Evolutionary conservation across 2,329 filamentous ascomycete species (phyloP), one percentile per base, ranked within the genome.

Genomic region (Raffaelea albimanens): DNA sequence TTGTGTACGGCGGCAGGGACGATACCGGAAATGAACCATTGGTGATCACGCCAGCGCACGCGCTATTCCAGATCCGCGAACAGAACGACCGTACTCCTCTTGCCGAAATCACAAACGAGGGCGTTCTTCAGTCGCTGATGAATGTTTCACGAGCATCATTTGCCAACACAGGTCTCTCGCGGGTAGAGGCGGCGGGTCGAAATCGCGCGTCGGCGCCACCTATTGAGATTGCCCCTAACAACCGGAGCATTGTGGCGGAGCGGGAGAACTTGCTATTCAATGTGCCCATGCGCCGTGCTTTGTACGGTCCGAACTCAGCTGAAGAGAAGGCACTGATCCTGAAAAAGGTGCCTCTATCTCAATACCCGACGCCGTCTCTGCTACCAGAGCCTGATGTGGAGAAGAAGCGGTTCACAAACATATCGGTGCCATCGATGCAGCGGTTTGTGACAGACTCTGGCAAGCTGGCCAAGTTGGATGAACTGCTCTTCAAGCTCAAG

Each of bases 401-500:
- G 60, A 91, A 88, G 71, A 79, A 82, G 55, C 80, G 86, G 21
- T 97, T 90, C 67, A 96, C 86, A 44, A 86, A 91, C 62, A 94
- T 98, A 53, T 78, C 83, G 44, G 90, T 96, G 31, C 93, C 93
- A 1, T 96, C 90, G 11, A 98, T 98, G 93, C 85, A 82, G 44
- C 88, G 90, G 56, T 98, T 98, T 61, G 93, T 98, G 50, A 97
- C 91, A 2, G 93, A 97, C 66, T 95, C 89, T 46, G 93, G 93
- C 61, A 98, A 98, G 70, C 78, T 98, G 51, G 90, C 89, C 42
- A 88, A 89, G 61, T 73, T 98, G 44, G 93, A 98, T 62, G 75
- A 87, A 55, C 73, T 98, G 18, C 76, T 98, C 14, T 86, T 86
- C 62, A 78, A 89, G 63, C 82, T 98, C 59, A 98, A 97, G 75